Evolutionary conservation across 2,329 filamentous ascomycete species (phyloP), one percentile per base, ranked within the genome.

Genomic region (Cadophora sp.): DNA sequence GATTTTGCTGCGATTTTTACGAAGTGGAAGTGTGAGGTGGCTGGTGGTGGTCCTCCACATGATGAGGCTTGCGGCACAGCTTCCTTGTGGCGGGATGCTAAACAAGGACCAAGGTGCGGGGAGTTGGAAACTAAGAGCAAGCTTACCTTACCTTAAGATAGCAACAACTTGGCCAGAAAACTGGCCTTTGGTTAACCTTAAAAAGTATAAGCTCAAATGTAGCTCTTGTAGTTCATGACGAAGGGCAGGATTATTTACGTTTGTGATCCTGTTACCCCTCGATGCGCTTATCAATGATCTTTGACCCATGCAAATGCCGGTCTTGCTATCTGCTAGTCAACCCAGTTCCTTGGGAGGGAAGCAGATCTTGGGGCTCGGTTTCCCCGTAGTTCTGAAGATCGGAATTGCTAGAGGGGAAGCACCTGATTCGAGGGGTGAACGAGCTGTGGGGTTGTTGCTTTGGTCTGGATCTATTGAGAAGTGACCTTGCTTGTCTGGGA

Each of bases 241-340:
- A 9, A 39, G 7, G 14, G n/a, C 6, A 30, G 3, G 6, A 45
- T 18, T 13, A 14, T 33, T 9, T n/a, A 20, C 8, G 9, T 5
- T 8, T 55, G 14, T 36, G 16, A n/a, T 13, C n/a, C 2, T 3
- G 16, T 4, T 45, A 45, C 43, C 43, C 43, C n/a, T 45, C n/a
- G n/a, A 45, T 20, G n/a, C 13, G 5, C 43, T 39, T 20, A 45
- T 45, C 4, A 18, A 13, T 22, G 33, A 56, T 53, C 53, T 9
- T 20, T 16, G 33, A 7, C 13, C 18, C 14, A 27, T 11, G 6
- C 53, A 56, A 39, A 56, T 39, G 33, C 30, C 11, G 53, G 30
- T 39, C 30, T 56, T 33, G 30, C 36, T 39, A 56, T 53, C 51
- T 30, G 16, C 53, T 56, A 56, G 53, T 22, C 18, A 20, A 56